Base-by-base conservation (phyloP, 495 filamentous ascomycete species). In the Rhypophila decipiens region DNA sequence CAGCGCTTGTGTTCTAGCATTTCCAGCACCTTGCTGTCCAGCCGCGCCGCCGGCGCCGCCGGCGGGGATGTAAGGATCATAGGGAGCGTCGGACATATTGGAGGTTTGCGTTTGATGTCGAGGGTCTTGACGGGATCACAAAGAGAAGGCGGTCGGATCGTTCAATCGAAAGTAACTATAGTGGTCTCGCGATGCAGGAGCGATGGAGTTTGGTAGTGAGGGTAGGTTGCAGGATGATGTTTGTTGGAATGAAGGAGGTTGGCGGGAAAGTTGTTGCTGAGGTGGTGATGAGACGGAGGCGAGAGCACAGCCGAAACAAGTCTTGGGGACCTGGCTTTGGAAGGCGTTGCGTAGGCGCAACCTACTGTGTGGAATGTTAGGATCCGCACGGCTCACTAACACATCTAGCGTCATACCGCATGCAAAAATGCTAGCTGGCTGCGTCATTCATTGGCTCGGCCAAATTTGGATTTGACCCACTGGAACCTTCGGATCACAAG, bases 41-140 rank as follows among this genome's bases (percentile, higher is more conserved):
- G 12, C 13, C 11, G 55, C 42, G 34, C 52, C 59, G 48, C 66
- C 67, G 41, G 63, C 67, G 49, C 66, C 68, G 59, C 78, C 82
- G 52, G 77, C 77, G 52, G 89, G 89, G 62, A 93, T 91, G 71
- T 94, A 95, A 37, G 89, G 89, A 64, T 95, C 89, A 68, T 95
- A 95, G 45, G 88, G 88, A 61, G 77, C 79, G 55, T 88, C 79
- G 67, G 84, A 75, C 85, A 88, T 87, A 24, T 49, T 57, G 46
- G 35, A 20, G 38, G 38, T 33, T 45, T 38, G 31, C 27, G 53
- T 31, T 23, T 42, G 15, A 31, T 47, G 40, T 45, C 31, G 39
- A 35, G 24, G 24, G 27, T 11, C 4, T 24, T 15, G 20, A n/a
- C 9, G 21, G 46, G n/a, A 22, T 39, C n/a, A n/a, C n/a, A n/a